phyloP scores from a whole-genome alignment of 169 alveolate species.

The Amoebophrya sp. region DNA sequence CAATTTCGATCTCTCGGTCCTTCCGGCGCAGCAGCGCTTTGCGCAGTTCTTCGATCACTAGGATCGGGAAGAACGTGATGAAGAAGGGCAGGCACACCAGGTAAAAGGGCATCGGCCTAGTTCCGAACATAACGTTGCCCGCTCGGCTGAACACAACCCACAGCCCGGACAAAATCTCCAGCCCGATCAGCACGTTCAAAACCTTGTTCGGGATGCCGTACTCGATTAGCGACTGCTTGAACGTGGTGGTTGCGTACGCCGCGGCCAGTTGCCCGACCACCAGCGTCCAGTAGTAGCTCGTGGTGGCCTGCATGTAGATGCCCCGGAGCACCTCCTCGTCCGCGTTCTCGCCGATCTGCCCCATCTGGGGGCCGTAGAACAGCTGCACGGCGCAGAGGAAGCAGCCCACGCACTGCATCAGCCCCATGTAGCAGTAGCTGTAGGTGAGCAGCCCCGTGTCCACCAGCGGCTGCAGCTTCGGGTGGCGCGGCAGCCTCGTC shows the following conservation, averaged over 20 bases:
- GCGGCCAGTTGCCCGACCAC: neutral
- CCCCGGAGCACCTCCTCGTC: neutral
- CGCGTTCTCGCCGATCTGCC: neutral
- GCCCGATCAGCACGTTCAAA: neutral
- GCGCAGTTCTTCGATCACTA: neutral
- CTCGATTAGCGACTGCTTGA: neutral
- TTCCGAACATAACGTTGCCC: neutral
- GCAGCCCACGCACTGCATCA: constrained; percentile 19
- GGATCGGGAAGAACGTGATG: neutral
- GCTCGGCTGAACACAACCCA: neutral
- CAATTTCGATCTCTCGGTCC: neutral
- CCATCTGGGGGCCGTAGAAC: neutral
- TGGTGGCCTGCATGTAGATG: neutral
- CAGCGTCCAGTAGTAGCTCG: neutral
- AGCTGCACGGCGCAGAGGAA: neutral
- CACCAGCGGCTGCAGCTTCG: constrained; percentile 18
- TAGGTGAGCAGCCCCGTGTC: constrained; percentile 13
- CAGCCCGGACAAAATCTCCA: neutral
- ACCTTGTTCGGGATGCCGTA: neutral
- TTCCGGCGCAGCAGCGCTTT: neutral
- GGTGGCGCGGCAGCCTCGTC: constrained; percentile 23
- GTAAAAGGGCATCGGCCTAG: neutral
- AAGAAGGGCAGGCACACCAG: neutral
- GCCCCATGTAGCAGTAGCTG: constrained; percentile 20
- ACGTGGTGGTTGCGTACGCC: neutral